These are phyloP conservation scores for Cyberlindnera americana DNA, from an alignment of 805 yeast genomes.

Conservation along the genomic window DNA sequence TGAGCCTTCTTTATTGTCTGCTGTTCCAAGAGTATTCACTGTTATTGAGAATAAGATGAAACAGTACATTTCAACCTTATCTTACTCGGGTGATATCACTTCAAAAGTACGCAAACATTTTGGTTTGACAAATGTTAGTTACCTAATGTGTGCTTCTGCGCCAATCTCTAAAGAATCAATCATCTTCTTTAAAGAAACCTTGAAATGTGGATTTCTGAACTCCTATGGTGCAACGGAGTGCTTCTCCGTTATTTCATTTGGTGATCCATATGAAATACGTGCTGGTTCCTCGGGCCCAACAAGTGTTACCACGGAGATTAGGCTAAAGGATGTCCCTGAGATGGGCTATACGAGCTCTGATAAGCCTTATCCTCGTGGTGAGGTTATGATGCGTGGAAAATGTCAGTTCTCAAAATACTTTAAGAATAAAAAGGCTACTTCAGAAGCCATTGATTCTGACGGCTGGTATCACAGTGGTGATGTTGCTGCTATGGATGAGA, in stretches of 20 bases:
- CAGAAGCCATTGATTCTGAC: constrained; percentile 37
- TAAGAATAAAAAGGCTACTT: constrained; percentile 21
- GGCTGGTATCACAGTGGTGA: constrained; percentile 58
- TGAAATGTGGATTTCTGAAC: constrained; percentile 42
- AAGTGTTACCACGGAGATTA: constrained; percentile 43
- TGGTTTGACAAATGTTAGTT: constrained; percentile 37
- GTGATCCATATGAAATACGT: constrained; percentile 36
- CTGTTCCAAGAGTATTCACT: constrained; percentile 56
- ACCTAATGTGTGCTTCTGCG: constrained; percentile 48
- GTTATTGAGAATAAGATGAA: constrained; percentile 38
- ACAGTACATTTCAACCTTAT: constrained; percentile 11
- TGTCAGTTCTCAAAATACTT: constrained; percentile 36
- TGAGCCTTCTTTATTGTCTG: constrained; percentile 44
- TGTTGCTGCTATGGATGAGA: constrained; percentile 41
- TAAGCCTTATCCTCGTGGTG: constrained; percentile 45
- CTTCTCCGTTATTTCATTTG: constrained; percentile 43
- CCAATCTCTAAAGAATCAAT: constrained; percentile 55
- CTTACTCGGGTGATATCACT: constrained; percentile 4
- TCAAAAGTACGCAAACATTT: constrained; percentile 29
- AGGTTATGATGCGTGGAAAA: constrained; percentile 50
- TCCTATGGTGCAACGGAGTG: constrained; percentile 65
- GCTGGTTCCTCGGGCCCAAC: constrained; percentile 51
- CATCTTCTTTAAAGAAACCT: constrained; percentile 48
- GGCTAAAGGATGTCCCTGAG: constrained; percentile 50
- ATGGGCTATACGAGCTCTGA: constrained; percentile 46